Percentiles rank a stretch among this genome's conserved stretches.
phyloP scores from a whole-genome alignment of 1,139 yeast species.

The Casaregolazyma lundiana region DNA sequence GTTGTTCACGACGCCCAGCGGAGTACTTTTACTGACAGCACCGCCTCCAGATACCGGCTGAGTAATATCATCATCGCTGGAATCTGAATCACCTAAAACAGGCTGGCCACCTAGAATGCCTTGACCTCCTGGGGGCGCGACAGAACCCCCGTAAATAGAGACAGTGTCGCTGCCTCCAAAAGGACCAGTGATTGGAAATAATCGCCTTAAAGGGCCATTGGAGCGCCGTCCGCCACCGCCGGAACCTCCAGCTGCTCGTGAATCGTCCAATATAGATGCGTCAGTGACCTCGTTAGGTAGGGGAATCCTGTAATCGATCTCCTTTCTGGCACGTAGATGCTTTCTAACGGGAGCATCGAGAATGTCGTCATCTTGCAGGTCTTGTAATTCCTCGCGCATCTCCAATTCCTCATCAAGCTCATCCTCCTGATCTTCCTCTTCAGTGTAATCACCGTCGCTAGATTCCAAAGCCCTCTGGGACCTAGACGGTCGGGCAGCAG shows the following conservation, averaged over 20 bases:
- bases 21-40: slow-evolving; percentile 15
- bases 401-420: slow-evolving; percentile 32
- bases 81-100: slow-evolving; percentile 46
- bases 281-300: slow-evolving; percentile 61
- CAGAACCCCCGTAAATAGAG: slow-evolving; percentile 96
- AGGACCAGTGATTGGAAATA: slow-evolving; percentile 31
- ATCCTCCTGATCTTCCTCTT: slow-evolving; percentile 21
- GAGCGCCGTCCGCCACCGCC: slow-evolving; percentile 21
- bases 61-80: slow-evolving; percentile 54
- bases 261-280: slow-evolving; percentile 34
- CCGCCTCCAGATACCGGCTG: slow-evolving; percentile 11
- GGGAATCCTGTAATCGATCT: slow-evolving; percentile 78
- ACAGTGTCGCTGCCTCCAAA: slow-evolving; percentile 64
- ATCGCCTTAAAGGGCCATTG: slow-evolving; percentile 22
- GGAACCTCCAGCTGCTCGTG: slow-evolving; percentile 24
- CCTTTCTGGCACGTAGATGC: slow-evolving; percentile 71
- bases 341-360: slow-evolving; percentile 43
- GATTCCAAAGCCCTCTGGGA: slow-evolving; percentile 8
- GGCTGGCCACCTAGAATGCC: slow-evolving; percentile 13
- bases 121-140: slow-evolving; percentile 61
- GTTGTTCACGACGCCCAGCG: slow-evolving; percentile 34
- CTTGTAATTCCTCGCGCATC: slow-evolving; percentile 27
- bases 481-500: slow-evolving; percentile 12
- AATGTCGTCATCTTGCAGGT: slow-evolving; percentile 36
- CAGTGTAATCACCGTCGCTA: slow-evolving; percentile 20